Evolutionary conservation across 805 yeast species (phyloP).

Genomic region (Barnettozyma populi): DNA sequence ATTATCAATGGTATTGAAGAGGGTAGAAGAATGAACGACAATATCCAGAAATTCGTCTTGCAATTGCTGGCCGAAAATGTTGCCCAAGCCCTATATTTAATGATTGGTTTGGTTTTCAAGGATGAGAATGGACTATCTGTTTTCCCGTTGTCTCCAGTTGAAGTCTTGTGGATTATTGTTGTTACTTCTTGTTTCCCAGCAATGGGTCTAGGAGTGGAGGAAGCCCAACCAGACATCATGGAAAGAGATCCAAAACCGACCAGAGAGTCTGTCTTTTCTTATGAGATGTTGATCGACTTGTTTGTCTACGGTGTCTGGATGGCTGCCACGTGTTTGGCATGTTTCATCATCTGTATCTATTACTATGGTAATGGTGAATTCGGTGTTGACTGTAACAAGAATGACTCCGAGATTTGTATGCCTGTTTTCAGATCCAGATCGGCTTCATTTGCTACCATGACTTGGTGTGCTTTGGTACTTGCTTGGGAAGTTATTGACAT

Average conservation of each 20-base stretch:
- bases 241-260: conserved; percentile 57
- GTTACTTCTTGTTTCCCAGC: conserved; percentile 80
- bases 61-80: conserved; percentile 71
- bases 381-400: conserved; percentile 59
- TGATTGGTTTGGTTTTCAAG: conserved; percentile 69
- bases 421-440: conserved; percentile 73
- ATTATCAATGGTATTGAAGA: conserved; percentile 74
- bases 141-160: conserved; percentile 77
- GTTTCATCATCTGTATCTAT: conserved; percentile 62
- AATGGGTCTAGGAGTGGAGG: conserved; percentile 72
- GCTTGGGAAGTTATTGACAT: conserved; percentile 83
- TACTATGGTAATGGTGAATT: conserved; percentile 61
- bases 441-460: conserved; percentile 65
- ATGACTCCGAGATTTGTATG: conserved; percentile 41
- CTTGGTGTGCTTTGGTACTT: conserved; percentile 76
- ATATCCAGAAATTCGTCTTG: conserved; percentile 71
- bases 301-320: conserved; percentile 65
- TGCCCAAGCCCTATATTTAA: conserved; percentile 60
- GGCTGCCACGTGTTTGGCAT: conserved; percentile 64
- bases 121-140: conserved; percentile 64
- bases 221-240: conserved; percentile 59
- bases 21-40: conserved; percentile 74
- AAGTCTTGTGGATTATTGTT: conserved; percentile 74
- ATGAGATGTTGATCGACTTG: conserved; percentile 66
- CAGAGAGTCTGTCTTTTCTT: conserved; percentile 52